phyloP scores from a whole-genome alignment of 2,329 filamentous ascomycete species.

The Dactylellina drechsleri region DNA sequence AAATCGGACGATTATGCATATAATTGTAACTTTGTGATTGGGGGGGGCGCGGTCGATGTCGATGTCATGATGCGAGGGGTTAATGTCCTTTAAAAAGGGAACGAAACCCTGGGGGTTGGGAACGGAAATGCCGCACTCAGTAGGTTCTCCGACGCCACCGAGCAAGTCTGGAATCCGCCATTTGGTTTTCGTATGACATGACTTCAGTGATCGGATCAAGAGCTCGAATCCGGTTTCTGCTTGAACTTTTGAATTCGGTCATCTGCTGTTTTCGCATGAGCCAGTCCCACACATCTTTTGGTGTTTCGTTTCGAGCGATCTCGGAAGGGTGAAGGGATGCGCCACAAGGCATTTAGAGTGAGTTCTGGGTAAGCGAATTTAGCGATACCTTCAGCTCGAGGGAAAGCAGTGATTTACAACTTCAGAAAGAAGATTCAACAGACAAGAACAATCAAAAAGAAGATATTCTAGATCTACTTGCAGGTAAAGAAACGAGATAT shows the following conservation, averaged over 20 bases:
- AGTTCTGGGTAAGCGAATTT: too few species aligned
- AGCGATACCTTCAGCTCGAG: too few species aligned
- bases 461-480: too few species aligned
- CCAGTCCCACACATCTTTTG: slow-evolving; percentile 41
- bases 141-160: slow-evolving; percentile 7
- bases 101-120: neutral
- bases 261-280: slow-evolving; percentile 25
- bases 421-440: too few species aligned
- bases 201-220: slow-evolving; percentile 19
- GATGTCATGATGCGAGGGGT: too few species aligned
- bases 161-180: slow-evolving; percentile 14
- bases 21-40: too few species aligned
- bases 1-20: too few species aligned
- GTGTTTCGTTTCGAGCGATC: slow-evolving; percentile 37
- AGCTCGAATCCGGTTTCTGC: neutral
- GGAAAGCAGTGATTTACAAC: too few species aligned
- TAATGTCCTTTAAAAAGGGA: neutral
- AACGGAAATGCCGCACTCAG: neutral
- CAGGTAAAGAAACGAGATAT: too few species aligned
- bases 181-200: slow-evolving; percentile 23
- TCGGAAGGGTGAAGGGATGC: slow-evolving; percentile 28
- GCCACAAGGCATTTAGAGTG: slow-evolving; percentile 32
- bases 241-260: neutral
- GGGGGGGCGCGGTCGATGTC: too few species aligned
- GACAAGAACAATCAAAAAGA: too few species aligned